Base-by-base conservation (phyloP, 805 yeast species). In the Metschnikowia lochheadii region DNA sequence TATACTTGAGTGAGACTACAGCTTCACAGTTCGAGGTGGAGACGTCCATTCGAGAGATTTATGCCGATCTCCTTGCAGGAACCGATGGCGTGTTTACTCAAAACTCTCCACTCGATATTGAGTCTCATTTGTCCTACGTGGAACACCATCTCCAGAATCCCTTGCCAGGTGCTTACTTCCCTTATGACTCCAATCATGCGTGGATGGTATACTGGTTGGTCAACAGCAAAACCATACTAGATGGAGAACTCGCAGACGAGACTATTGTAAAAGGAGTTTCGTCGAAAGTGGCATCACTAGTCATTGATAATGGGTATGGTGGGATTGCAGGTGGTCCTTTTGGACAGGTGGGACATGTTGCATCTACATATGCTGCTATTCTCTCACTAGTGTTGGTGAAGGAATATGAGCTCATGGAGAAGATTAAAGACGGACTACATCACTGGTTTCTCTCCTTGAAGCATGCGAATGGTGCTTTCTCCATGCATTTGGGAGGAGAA, bases 201-300 rank as follows among this genome's bases (percentile, higher is more conserved):
- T 94, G 98, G 98, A 69, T 92, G 61, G 51, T 87, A 1, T 92
- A 87, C 63, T 94, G 99, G 99, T 68, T 85, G 6, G 63, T 79
- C 41, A 89, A 89, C 62, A 74, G 69, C 4, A 56, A 59, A 29
- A 37, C 41, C 10, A 33, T 69, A 21, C 49, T 70, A 34, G 46
- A 51, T 13, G 56, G 56, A 2, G 40, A 45, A 14, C 44, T 51
- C 13, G 46, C 48, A 18, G 50, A 49, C 49, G 43, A 21, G 3
- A 40, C 34, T 1, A 15, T 48, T 7, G 49, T 52, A 26, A 23
- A 33, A 26, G 37, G 18, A 14, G 58, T 66, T 2, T 54, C 53
- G 3, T 55, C 52, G 4, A 72, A 70, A 52, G 62, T 71, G 26
- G 53, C 48, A 10, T 35, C 57, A 13, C 60, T 68, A 44, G 53